A percentile compares a stretch with the other conserved stretches of the same genome.
Conservation (phyloP, 257 asterid species). For the Knoxia roxburghii region DNA sequence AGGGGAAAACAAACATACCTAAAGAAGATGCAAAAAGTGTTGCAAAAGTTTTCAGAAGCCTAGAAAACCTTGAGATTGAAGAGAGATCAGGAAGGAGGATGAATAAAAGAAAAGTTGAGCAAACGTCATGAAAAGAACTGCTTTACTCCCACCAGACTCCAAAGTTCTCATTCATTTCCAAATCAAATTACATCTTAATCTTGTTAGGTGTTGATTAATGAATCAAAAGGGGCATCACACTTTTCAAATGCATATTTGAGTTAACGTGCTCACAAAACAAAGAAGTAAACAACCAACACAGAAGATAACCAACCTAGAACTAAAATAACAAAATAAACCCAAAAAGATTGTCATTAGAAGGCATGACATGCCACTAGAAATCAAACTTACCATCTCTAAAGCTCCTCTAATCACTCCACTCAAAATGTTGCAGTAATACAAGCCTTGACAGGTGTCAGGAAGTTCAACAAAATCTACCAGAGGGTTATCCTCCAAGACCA, state of each 20-base stretch:
- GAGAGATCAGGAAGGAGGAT: background rate
- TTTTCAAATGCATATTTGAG: background rate
- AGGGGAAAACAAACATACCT: background rate
- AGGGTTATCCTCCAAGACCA: slow-evolving; percentile 91
- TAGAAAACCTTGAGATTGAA: background rate
- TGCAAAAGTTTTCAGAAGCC: background rate
- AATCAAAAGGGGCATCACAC: background rate
- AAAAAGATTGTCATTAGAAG: background rate
- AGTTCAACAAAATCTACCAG: slow-evolving; percentile 97
- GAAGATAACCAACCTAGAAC: background rate
- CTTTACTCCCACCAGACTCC: background rate
- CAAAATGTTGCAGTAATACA: slow-evolving; percentile 79
- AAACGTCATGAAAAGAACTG: too few species aligned
- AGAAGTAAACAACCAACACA: background rate
- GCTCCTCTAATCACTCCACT: slow-evolving; percentile 97
- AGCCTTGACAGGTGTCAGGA: slow-evolving; percentile 97
- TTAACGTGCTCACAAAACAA: background rate
- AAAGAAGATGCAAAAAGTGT: background rate
- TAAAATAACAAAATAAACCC: background rate
- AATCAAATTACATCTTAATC: background rate
- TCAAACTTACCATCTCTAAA: slow-evolving; percentile 80
- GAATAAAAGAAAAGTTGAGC: too few species aligned
- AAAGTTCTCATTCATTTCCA: background rate
- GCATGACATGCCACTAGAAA: slow-evolving; percentile 8
- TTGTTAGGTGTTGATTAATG: background rate